Evolutionary conservation across 768 basidiomycete species (phyloP).

Genomic region (Mycena floridula): DNA sequence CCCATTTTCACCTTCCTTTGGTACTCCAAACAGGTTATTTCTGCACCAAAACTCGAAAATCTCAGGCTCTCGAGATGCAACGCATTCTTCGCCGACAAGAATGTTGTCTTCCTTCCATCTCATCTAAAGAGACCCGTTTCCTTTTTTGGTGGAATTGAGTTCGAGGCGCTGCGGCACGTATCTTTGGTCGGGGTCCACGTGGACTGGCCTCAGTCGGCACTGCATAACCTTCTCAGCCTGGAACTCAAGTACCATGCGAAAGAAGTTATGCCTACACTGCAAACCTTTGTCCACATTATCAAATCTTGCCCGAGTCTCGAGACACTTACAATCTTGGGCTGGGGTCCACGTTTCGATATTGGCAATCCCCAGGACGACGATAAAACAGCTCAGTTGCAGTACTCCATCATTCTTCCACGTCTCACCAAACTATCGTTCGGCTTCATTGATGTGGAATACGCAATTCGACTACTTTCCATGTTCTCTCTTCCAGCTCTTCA

Average conservation of each 20-base stretch:
- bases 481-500: constrained; percentile 32
- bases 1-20: constrained; percentile 49
- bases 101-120: constrained; percentile 38
- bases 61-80: constrained; percentile 51
- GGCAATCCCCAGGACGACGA: neutral
- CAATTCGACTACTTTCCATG: constrained; percentile 28
- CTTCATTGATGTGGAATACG: constrained; percentile 36
- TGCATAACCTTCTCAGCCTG: constrained; percentile 37
- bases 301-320: constrained; percentile 33
- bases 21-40: constrained; percentile 25
- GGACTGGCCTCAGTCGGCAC: constrained; percentile 38
- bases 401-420: constrained; percentile 15
- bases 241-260: constrained; percentile 51
- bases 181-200: constrained; percentile 53
- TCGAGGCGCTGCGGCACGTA: constrained; percentile 31
- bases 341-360: constrained; percentile 37
- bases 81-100: constrained; percentile 43
- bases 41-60: constrained; percentile 30
- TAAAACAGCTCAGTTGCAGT: neutral
- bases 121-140: constrained; percentile 31
- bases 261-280: constrained; percentile 48
- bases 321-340: constrained; percentile 43
- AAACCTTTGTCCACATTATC: constrained; percentile 39
- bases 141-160: constrained; percentile 36
- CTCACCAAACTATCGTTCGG: constrained; percentile 33